These are phyloP conservation scores for Colletotrichum euphorbiae DNA, from an alignment of 2,329 filamentous ascomycete genomes.

Conservation along the genomic window DNA sequence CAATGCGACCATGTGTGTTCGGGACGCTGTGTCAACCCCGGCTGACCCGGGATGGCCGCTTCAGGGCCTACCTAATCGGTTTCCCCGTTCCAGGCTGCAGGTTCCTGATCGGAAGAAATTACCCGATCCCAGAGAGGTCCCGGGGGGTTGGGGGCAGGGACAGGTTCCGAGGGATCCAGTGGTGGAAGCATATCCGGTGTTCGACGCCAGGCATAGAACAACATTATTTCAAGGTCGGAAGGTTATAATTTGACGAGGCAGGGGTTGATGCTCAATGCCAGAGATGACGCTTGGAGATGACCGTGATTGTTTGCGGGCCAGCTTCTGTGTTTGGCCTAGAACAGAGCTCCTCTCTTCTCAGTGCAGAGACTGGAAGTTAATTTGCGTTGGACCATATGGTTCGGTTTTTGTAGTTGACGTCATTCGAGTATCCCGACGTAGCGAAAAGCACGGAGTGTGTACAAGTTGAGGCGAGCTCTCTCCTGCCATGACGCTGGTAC, in stretches of 20 bases:
- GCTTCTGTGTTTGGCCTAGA: constrained; percentile 2
- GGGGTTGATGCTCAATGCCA: constrained; percentile 22
- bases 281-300: constrained; percentile 2
- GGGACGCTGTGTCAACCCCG: constrained; percentile 10
- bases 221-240: constrained; percentile 11
- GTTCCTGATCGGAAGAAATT: constrained; percentile 17
- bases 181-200: constrained; percentile 22
- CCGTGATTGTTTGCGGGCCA: not conserved
- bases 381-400: too few species aligned
- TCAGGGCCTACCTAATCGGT: not conserved
- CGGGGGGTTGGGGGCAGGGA: not conserved
- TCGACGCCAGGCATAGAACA: constrained; percentile 5
- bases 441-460: too few species aligned
- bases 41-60: constrained; percentile 21
- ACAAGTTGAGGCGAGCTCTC: too few species aligned
- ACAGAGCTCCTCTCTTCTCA: not conserved
- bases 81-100: constrained; percentile 3
- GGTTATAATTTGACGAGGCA: constrained; percentile 10
- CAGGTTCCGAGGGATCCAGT: not conserved
- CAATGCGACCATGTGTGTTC: constrained; percentile 27
- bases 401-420: too few species aligned
- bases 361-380: too few species aligned
- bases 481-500: too few species aligned
- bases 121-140: not conserved
- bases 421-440: too few species aligned